Percentiles rank a stretch among this genome's conserved stretches.
Conservation (phyloP, 164 flowering plant species). For the Vitis riparia region DNA sequence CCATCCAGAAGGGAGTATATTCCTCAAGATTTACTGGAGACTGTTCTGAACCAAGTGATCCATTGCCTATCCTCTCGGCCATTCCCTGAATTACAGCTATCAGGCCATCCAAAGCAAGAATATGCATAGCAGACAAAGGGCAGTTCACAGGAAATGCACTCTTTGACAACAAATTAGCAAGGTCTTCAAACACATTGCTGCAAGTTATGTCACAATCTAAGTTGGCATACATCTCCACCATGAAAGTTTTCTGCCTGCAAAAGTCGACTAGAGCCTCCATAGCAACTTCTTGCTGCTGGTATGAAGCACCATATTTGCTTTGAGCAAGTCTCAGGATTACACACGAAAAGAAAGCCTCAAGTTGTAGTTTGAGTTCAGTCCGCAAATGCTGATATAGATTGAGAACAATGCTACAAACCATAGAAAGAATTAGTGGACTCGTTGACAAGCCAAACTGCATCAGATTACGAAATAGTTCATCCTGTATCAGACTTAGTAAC, state of each 20-base stretch:
- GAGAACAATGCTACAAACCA: conserved; percentile 62
- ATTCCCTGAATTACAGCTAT: conserved; percentile 60
- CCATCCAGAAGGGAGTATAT: conserved; percentile 59
- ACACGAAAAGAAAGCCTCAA: conserved; percentile 65
- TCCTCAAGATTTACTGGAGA: conserved; percentile 35
- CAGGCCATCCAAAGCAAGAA: conserved; percentile 67
- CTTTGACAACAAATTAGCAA: conserved; percentile 57
- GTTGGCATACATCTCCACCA: conserved; percentile 62
- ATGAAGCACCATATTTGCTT: conserved; percentile 54
- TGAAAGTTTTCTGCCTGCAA: conserved; percentile 57
- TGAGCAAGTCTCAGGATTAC: conserved; percentile 62
- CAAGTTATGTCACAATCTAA: conserved; percentile 66
- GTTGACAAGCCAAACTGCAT: conserved; percentile 68
- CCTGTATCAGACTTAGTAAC: conserved; percentile 50
- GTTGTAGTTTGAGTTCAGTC: conserved; percentile 55
- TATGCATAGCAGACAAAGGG: conserved; percentile 58
- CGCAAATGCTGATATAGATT: conserved; percentile 64
- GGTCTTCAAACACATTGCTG: conserved; percentile 65
- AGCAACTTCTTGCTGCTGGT: conserved; percentile 71
- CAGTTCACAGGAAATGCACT: conserved; percentile 67
- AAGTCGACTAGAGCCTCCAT: conserved; percentile 73
- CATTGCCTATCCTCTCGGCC: conserved; percentile 53
- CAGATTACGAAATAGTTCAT: conserved; percentile 53
- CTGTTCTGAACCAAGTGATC: conserved; percentile 30
- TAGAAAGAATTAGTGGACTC: conserved; percentile 68